Base-by-base conservation (phyloP, 106 monocot genomes). In the Triglochin maritima region DNA sequence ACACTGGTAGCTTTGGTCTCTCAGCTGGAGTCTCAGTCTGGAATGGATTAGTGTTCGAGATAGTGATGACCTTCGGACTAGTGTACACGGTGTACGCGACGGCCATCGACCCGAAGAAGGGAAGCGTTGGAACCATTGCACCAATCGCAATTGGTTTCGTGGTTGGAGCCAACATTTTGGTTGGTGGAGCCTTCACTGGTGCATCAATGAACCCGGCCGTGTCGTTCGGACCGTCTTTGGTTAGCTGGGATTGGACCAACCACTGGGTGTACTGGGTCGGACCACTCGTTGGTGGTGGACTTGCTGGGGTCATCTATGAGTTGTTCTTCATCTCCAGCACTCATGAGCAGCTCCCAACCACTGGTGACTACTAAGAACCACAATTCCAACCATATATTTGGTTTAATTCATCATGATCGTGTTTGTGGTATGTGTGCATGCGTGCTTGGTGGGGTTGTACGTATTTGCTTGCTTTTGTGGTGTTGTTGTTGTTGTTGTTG, bases 1-100 rank as follows among this genome's bases (percentile, higher is more conserved):
- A 52, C 3, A 74, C 66, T 7, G 74, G 66, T 10, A 64, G 57
- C 42, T 74, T 66, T 49, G 74, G 46, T 6, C 60, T 75, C 42
- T 16, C 60, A 29, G 29, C 29, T 12, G 74, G 74, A 2, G 60
- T 68, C 14, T 60, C 67, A 11, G 74, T 68, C 6, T 75, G 74
- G 74, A 68, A 61, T 44, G 74, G 57, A 0, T 7, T 75, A 10
- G 74, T 75, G 29, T 66, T 75, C 59, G 74, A 75, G 74, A 75
- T 75, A 12, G 74, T 75, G 60, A 67, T 75, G 67, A 75, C 74
- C 4, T 75, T 75, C 59, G 74, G 67, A 3, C 68, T 75, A 3
- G 74, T 75, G 10, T 75, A 75, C 74, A 75, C 74, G 12, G 74
- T 75, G 29, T 75, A 75, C 67, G 74, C 74, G 60, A 75, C 74